These are phyloP conservation scores for Ophiostoma triangulosporum DNA, from an alignment of 2,329 filamentous ascomycete genomes.

Conservation along the genomic window DNA sequence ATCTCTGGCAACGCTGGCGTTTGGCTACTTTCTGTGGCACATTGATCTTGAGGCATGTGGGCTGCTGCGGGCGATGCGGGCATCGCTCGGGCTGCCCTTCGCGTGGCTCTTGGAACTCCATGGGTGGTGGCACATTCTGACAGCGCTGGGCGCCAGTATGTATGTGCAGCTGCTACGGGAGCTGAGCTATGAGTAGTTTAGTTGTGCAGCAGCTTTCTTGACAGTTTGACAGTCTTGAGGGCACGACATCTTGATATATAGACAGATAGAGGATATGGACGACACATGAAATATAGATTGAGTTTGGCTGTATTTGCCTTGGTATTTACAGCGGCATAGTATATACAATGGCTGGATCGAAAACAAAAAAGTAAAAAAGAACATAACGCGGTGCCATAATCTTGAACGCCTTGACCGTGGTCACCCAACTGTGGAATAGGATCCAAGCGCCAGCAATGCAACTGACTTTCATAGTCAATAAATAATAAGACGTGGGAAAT, in stretches of 20 bases:
- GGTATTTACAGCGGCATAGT: neutral
- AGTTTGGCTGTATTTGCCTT: too few species aligned
- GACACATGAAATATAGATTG: neutral
- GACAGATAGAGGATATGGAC: neutral
- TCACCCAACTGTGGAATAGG: neutral
- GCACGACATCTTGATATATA: too few species aligned
- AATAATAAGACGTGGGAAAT: neutral
- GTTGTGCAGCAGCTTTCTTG: too few species aligned
- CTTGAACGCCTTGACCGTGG: neutral
- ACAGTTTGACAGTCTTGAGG: too few species aligned
- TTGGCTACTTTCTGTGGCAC: conserved; percentile 42
- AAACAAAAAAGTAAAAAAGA: neutral
- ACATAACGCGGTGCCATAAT: neutral
- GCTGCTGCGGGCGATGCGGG: conserved; percentile 30
- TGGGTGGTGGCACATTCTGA: conserved; percentile 52
- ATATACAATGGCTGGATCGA: neutral
- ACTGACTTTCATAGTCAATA: neutral
- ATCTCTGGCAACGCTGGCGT: neutral
- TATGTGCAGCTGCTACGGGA: conserved; percentile 8
- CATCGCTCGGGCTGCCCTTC: conserved; percentile 37
- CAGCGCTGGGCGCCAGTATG: conserved; percentile 34
- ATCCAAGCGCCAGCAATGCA: neutral
- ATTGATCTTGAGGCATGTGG: conserved; percentile 40
- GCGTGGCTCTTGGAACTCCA: conserved; percentile 44
- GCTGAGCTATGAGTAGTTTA: neutral